Conservation (phyloP, 2,329 filamentous ascomycete genomes). For the Tympanopsis confertula region DNA sequence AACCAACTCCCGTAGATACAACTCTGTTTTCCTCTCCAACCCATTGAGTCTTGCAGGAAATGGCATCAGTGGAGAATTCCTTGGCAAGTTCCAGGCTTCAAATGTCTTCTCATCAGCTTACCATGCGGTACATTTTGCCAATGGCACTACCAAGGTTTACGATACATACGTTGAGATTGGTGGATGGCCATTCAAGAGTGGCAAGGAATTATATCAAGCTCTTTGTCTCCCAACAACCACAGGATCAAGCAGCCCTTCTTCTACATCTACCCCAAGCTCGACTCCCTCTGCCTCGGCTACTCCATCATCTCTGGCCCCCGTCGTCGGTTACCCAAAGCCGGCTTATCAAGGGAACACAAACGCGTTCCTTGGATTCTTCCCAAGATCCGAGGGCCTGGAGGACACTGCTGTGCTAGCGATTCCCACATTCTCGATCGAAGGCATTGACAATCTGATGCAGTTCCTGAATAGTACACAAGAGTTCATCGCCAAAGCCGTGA, state of each 20-base stretch:
- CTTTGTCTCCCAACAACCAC: neutral
- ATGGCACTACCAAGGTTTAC: neutral
- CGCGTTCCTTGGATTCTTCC: too few relatives aligned
- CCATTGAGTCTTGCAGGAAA: neutral
- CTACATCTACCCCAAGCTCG: neutral
- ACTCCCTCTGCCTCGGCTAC: too few relatives aligned
- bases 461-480: neutral
- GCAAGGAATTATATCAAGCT: neutral
- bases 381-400: neutral
- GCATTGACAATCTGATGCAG: too few relatives aligned
- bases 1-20: neutral
- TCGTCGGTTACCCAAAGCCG: too few relatives aligned
- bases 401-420: neutral
- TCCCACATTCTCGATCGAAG: neutral
- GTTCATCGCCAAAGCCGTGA: neutral
- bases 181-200: neutral
- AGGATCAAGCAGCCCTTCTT: neutral
- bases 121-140: neutral
- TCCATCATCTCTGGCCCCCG: too few relatives aligned
- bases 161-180: neutral
- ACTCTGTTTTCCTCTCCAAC: neutral
- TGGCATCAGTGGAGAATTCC: neutral
- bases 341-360: too few relatives aligned
- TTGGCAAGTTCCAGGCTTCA: neutral
- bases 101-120: neutral